phyloP scores from a whole-genome alignment of 208 protist genomes.

The Herpetomonas tarakana region DNA sequence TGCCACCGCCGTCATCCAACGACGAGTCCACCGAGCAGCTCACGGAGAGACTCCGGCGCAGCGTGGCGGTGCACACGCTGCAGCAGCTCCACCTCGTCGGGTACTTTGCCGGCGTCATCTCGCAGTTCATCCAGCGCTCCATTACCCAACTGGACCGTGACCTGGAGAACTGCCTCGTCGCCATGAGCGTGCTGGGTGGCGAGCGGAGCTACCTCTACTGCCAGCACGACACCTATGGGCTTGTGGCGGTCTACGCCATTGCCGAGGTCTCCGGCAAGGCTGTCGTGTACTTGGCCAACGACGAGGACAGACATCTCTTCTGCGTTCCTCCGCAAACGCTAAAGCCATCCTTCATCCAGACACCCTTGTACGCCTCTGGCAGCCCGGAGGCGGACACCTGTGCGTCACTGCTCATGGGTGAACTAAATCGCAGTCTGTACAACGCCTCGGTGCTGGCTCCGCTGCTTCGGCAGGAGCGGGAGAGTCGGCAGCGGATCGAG shows the following conservation, averaged over 20 bases:
- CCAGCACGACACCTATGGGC: constrained; percentile 80
- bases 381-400: constrained; percentile 45
- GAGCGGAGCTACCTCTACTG: constrained; percentile 81
- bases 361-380: constrained; percentile 55
- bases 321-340: constrained; percentile 47
- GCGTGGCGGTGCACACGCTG: constrained; percentile 59
- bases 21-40: constrained; percentile 55
- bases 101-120: constrained; percentile 56
- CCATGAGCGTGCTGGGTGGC: constrained; percentile 75
- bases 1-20: constrained; percentile 40
- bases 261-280: constrained; percentile 62
- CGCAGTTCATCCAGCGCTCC: constrained; percentile 64
- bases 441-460: constrained; percentile 63
- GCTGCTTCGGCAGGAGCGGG: constrained; percentile 56
- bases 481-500: constrained; percentile 46
- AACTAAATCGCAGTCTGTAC: constrained; percentile 55
- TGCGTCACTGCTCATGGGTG: constrained; percentile 43
- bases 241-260: constrained; percentile 74
- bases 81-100: constrained; percentile 79
- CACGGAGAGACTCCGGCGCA: constrained; percentile 54
- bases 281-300: constrained; percentile 68
- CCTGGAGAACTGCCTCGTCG: constrained; percentile 71
- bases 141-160: constrained; percentile 51
- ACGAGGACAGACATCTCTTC: constrained; percentile 73
- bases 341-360: constrained; percentile 81